Conservation (phyloP, 352 stramenopile genomes). For the Phytophthora syringae region DNA sequence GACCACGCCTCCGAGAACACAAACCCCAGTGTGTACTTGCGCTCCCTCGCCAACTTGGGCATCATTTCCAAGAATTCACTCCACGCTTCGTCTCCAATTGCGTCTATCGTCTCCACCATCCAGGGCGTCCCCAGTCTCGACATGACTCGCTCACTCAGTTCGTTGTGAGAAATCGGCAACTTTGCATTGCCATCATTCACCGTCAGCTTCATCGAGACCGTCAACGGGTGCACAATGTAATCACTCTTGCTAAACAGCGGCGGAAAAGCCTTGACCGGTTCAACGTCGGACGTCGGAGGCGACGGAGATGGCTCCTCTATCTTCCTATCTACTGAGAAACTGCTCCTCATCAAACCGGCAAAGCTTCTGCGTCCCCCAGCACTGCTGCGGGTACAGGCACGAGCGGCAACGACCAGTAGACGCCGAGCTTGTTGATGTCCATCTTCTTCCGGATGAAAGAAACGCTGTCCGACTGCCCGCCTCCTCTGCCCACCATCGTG, state of each 20-base stretch:
- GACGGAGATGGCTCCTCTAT: conserved; percentile 11
- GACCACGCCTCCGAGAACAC: conserved; percentile 88
- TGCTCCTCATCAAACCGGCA: conserved; percentile 72
- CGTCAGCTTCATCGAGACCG: conserved; percentile 79
- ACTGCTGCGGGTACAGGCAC: conserved; percentile 46
- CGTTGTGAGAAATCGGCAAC: conserved; percentile 79
- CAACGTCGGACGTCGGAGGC: conserved; percentile 2
- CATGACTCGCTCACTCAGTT: conserved; percentile 75
- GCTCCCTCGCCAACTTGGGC: conserved; percentile 71
- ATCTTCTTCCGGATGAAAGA: conserved; percentile 83
- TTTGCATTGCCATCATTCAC: conserved; percentile 85
- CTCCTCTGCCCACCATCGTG: conserved; percentile 75
- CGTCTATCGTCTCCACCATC: conserved; percentile 80
- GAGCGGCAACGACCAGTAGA: conserved; percentile 80
- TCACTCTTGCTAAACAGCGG: conserved; percentile 55
- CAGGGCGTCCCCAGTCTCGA: conserved; percentile 76
- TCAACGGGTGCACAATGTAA: conserved; percentile 80
- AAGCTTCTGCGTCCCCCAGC: conserved; percentile 62
- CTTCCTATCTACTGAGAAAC: conserved; percentile 42
- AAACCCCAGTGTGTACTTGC: conserved; percentile 86
- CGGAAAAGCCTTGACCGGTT: conserved; percentile 16
- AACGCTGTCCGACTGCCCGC: conserved; percentile 10
- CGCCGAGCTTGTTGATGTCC: conserved; percentile 80
- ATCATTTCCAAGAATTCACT: conserved; percentile 72
- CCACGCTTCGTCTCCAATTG: conserved; percentile 75